Percentiles rank a stretch among this genome's conserved stretches.
phyloP scores from a whole-genome alignment of 1,139 yeast species.

The Hyphopichia burtonii region DNA sequence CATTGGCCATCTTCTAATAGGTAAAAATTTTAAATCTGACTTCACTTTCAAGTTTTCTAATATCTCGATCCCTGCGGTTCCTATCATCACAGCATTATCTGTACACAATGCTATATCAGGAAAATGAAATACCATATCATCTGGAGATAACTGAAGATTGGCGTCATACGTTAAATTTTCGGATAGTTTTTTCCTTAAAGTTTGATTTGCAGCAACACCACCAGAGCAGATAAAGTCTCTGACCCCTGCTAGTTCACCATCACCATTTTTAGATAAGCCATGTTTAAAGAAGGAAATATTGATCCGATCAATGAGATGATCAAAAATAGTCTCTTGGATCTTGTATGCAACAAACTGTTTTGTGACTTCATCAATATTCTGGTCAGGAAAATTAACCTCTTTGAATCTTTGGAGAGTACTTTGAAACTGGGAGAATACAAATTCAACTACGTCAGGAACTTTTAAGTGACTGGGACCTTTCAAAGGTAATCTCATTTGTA shows the following conservation, averaged over 20 bases:
- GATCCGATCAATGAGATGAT: conserved; percentile 67
- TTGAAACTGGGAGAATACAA: conserved; percentile 79
- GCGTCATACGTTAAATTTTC: conserved; percentile 24
- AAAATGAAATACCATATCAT: conserved; percentile 44
- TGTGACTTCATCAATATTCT: conserved; percentile 18
- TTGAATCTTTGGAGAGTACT: conserved; percentile 48
- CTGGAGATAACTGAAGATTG: conserved; percentile 1
- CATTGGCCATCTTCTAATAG: conserved; percentile 77
- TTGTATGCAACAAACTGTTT: conserved; percentile 53
- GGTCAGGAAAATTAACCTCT: conserved; percentile 6
- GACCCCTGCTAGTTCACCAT: conserved; percentile 41
- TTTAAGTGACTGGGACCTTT: conserved; percentile 28
- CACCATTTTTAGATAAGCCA: conserved; percentile 20
- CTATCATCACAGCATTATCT: conserved; percentile 96
- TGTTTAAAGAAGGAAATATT: conserved; percentile 49
- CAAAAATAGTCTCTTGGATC: conserved; percentile 65
- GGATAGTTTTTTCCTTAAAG: conserved; percentile 52
- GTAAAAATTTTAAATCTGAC: conserved; percentile 53
- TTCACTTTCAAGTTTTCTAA: conserved; percentile 52
- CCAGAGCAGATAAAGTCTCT: conserved; percentile 80
- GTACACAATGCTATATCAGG: conserved; percentile 79
- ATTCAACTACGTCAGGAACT: conserved; percentile 39
- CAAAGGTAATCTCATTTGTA: conserved; percentile 32
- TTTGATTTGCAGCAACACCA: conserved; percentile 82
- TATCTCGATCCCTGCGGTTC: conserved; percentile 92